Base-by-base conservation (phyloP, 495 filamentous ascomycete species). In the Neurospora sp. region DNA sequence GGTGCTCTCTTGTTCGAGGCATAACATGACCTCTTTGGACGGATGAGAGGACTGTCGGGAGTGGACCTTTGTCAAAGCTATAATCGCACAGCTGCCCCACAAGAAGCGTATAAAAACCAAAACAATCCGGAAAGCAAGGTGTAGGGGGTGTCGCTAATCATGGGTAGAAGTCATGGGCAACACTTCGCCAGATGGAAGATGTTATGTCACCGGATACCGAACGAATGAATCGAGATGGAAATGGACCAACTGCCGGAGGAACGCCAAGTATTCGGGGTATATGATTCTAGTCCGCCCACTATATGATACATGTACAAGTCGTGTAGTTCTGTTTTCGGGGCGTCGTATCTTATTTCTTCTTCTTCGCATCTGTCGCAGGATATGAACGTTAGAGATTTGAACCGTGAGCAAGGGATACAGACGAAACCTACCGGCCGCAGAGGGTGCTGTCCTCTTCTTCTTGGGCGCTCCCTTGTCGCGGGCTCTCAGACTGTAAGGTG, bases 401-500 rank as follows among this genome's bases (percentile, higher is more conserved):
- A 72, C 24, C 13, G 13, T 15, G 15, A 48, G 2, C 39, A 11
- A 62, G 19, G 13, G 48, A 36, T 36, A n/a, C 11, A 70, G 28
- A 72, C 17, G 54, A 15, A 9, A 80, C 84, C 82, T 87, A 93
- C 92, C 89, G 78, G 87, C 85, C 71, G 86, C 85, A 36, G 85
- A 89, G 54, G 54, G 54, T 9, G 54, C 54, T 34, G 54, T 66
- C 80, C 85, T 88, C 85, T 95, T 96, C 89, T 97, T 98, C 87
- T 94, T 96, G 24, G 95, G 94, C 38, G 92, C 87, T 17, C 92
- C 92, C 83, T 98, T 98, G 69, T 94, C 96, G 81, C 92, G 90
- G 19, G 85, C 78, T 84, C 92, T 96, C 77, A 90, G 82, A 75
- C 90, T 93, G 77, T 34, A 75, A 43, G 28, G 15, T 19, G 39